A percentile compares a stretch with the other conserved stretches of the same genome.
These are phyloP conservation scores for Dacryopinax spathularia DNA, from an alignment of 768 basidiomycete genomes.

Conservation along the genomic window DNA sequence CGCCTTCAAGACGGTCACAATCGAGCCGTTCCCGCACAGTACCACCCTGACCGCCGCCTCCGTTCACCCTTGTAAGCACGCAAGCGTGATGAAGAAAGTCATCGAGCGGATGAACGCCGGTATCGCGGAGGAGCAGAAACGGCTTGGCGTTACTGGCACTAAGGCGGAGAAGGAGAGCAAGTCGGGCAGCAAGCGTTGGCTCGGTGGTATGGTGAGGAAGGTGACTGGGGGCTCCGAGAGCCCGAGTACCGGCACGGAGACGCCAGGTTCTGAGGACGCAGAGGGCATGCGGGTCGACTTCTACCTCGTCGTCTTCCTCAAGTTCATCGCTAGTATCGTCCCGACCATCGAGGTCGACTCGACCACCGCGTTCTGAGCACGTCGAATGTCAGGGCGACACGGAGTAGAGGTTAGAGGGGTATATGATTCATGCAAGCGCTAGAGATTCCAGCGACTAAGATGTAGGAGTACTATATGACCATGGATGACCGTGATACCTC, in stretches of 20 bases:
- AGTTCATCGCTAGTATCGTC: constrained; percentile 95
- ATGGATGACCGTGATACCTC: constrained; percentile 3
- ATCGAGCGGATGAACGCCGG: constrained; percentile 95
- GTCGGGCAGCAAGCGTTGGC: constrained; percentile 64
- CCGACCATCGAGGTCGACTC: constrained; percentile 98
- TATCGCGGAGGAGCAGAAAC: constrained; percentile 65
- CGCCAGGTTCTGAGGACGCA: constrained; percentile 37
- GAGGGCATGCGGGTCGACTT: constrained; percentile 96
- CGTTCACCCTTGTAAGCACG: constrained; percentile 97
- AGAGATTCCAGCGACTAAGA: background rate
- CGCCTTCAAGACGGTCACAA: constrained; percentile 95
- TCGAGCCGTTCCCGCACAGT: constrained; percentile 95
- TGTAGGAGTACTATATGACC: constrained; percentile 3
- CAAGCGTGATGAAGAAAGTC: constrained; percentile 98
- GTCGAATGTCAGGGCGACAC: background rate
- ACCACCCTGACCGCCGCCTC: constrained; percentile 72
- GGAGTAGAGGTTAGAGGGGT: background rate
- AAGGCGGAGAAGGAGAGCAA: constrained; percentile 30
- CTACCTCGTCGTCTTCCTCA: constrained; percentile 95
- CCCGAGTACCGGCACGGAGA: constrained; percentile 30
- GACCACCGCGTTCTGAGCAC: constrained; percentile 42
- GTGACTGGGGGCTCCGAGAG: constrained; percentile 45
- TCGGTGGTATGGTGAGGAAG: constrained; percentile 46
- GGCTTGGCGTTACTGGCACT: constrained; percentile 22
- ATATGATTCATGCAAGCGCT: background rate